phyloP scores from a whole-genome alignment of 768 basidiomycete species.

The Infundibulicybe gibba region DNA sequence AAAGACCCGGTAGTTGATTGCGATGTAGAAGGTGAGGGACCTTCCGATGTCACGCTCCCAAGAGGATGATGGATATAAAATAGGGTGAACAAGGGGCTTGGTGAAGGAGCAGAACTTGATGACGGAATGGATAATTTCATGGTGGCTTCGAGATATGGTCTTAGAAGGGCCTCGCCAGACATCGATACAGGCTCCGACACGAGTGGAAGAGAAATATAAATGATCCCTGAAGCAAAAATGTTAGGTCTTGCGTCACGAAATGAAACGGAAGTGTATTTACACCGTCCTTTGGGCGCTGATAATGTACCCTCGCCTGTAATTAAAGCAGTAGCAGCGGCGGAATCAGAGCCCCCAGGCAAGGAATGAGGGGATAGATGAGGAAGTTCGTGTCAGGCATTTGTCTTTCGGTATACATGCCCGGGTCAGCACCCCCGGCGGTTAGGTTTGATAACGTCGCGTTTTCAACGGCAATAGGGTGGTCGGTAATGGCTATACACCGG shows the following conservation, averaged over 20 bases:
- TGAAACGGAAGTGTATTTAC: conserved; percentile 31
- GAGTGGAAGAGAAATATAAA: conserved; percentile 55
- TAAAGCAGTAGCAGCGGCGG: conserved; percentile 55
- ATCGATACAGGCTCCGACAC: conserved; percentile 5
- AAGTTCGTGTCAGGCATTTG: conserved; percentile 56
- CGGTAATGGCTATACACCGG: conserved; percentile 33
- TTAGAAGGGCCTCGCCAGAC: conserved; percentile 38
- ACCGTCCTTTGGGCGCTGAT: conserved; percentile 71
- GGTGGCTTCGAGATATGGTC: conserved; percentile 55
- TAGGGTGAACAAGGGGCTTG: conserved; percentile 24
- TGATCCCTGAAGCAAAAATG: conserved; percentile 39
- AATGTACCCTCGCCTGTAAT: conserved; percentile 71
- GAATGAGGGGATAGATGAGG: conserved; percentile 75
- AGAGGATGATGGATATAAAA: conserved; percentile 48
- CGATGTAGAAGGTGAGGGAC: no score
- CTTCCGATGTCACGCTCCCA: neutral
- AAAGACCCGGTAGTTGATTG: neutral
- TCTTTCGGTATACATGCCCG: conserved; percentile 8
- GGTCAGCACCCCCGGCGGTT: conserved; percentile 14
- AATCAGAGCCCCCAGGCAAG: conserved; percentile 42
- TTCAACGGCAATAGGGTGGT: conserved; percentile 26
- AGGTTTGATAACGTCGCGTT: conserved; percentile 3
- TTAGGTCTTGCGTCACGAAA: conserved; percentile 5
- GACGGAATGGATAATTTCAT: conserved; percentile 24
- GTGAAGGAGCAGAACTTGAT: neutral